Percentiles rank a stretch among this genome's conserved stretches.
Evolutionary conservation across 495 filamentous ascomycete genomes (phyloP).

Genomic region (Lophiostoma macrostomum): DNA sequence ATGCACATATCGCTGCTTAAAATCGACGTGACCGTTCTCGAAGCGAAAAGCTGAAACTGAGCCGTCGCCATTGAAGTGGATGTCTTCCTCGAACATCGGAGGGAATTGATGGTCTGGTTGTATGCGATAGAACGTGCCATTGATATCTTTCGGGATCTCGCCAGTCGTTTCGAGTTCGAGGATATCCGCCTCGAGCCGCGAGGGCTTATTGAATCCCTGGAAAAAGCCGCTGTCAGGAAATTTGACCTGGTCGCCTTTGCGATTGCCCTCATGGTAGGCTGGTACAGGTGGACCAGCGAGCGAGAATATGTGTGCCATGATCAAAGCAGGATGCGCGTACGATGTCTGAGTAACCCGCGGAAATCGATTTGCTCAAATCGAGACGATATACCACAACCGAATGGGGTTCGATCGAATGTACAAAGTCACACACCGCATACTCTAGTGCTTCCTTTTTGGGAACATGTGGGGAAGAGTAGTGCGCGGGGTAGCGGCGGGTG

Average conservation of each 20-base stretch:
- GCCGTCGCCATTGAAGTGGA: conserved; percentile 37
- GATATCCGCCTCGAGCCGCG: conserved; percentile 48
- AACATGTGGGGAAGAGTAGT: conserved; percentile 19
- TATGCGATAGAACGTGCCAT: conserved; percentile 55
- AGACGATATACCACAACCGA: not conserved
- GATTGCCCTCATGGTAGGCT: conserved; percentile 31
- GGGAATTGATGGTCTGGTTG: conserved; percentile 50
- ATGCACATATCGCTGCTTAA: conserved; percentile 33
- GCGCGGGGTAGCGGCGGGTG: conserved; percentile 18
- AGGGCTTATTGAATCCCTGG: conserved; percentile 48
- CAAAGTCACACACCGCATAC: conserved; percentile 1
- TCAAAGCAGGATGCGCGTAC: not conserved
- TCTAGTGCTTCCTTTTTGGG: not conserved
- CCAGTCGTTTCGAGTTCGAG: conserved; percentile 51
- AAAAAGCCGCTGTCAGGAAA: conserved; percentile 50
- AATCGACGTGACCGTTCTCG: conserved; percentile 44
- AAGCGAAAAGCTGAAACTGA: conserved; percentile 54
- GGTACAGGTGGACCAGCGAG: conserved; percentile 38
- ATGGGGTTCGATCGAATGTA: conserved; percentile 18
- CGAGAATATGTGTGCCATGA: conserved; percentile 49
- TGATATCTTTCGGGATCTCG: conserved; percentile 49
- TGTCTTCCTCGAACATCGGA: conserved; percentile 50
- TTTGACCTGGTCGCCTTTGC: conserved; percentile 39
- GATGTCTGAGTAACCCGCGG: not conserved
- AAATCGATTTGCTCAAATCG: not conserved